These are phyloP conservation scores for Talaromyces sp. DNA, from an alignment of 2,329 filamentous ascomycete species.

Conservation along the genomic window DNA sequence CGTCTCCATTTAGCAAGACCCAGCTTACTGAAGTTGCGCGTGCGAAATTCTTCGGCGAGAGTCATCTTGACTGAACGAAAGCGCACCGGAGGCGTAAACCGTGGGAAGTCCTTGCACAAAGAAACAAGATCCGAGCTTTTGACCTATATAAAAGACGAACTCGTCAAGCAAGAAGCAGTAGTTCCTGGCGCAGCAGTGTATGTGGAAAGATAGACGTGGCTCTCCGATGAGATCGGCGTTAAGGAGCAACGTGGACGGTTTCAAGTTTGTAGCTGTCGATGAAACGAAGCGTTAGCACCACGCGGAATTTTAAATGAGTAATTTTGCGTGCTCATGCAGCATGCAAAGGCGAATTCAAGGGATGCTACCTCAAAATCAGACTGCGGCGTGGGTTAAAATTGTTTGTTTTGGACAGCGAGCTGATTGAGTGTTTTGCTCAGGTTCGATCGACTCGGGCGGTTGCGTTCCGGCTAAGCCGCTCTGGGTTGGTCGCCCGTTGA, in stretches of 20 bases:
- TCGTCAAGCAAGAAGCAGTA: neutral
- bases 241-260: conserved; percentile 9
- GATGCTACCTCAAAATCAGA: neutral
- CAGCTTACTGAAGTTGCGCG: conserved; percentile 60
- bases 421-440: neutral
- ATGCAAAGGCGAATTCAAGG: neutral
- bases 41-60: conserved; percentile 56
- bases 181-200: neutral
- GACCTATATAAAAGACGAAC: neutral
- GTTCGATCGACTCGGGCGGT: too few relatives aligned
- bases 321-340: neutral
- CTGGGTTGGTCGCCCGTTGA: neutral
- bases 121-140: neutral
- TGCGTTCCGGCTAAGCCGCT: neutral
- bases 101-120: neutral
- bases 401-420: neutral
- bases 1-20: neutral
- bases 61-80: conserved; percentile 42
- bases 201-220: neutral
- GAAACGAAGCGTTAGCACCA: neutral
- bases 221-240: conserved; percentile 1
- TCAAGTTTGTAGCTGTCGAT: neutral
- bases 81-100: neutral
- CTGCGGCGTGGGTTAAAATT: neutral
- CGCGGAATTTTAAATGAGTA: neutral